These are phyloP conservation scores for Gnomoniopsis smithogilvyi DNA, from an alignment of 2,329 filamentous ascomycete genomes.

Conservation along the genomic window DNA sequence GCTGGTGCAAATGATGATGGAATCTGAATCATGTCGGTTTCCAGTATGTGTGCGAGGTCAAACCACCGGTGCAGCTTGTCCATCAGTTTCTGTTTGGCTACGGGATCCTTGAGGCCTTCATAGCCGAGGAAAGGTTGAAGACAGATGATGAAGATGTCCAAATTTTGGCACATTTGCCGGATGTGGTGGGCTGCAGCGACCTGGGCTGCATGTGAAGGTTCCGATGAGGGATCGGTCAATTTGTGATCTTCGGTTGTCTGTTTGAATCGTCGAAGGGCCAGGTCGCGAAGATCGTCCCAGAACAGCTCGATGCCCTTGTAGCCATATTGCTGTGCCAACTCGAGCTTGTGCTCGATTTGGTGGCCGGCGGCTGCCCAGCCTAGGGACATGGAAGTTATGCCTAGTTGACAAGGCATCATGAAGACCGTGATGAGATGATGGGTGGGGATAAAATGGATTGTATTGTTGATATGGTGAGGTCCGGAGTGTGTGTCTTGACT, in stretches of 20 bases:
- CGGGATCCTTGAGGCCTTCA: slow-evolving; percentile 64
- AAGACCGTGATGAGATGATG: background rate
- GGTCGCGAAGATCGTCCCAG: slow-evolving; percentile 68
- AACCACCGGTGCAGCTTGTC: slow-evolving; percentile 69
- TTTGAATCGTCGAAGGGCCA: background rate
- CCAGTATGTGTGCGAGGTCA: slow-evolving; percentile 57
- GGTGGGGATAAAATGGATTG: background rate
- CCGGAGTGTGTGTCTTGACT: background rate
- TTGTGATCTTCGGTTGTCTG: slow-evolving; percentile 17
- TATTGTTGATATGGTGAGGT: too few species aligned
- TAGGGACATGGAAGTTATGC: slow-evolving; percentile 74
- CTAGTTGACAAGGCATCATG: slow-evolving; percentile 55
- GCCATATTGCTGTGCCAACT: slow-evolving; percentile 62
- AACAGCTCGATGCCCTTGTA: slow-evolving; percentile 73
- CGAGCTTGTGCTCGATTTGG: slow-evolving; percentile 62
- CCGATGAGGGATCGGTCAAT: background rate
- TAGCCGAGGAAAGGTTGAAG: slow-evolving; percentile 78
- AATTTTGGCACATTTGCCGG: slow-evolving; percentile 48
- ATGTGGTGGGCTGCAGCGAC: slow-evolving; percentile 57
- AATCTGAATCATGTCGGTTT: slow-evolving; percentile 71
- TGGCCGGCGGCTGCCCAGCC: slow-evolving; percentile 69
- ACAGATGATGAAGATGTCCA: slow-evolving; percentile 56
- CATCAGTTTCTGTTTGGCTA: slow-evolving; percentile 39
- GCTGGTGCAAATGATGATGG: slow-evolving; percentile 66
- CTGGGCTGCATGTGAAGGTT: slow-evolving; percentile 22